Evolutionary conservation across 495 filamentous ascomycete species (phyloP).

Genomic region (Lophiotrema nucula): DNA sequence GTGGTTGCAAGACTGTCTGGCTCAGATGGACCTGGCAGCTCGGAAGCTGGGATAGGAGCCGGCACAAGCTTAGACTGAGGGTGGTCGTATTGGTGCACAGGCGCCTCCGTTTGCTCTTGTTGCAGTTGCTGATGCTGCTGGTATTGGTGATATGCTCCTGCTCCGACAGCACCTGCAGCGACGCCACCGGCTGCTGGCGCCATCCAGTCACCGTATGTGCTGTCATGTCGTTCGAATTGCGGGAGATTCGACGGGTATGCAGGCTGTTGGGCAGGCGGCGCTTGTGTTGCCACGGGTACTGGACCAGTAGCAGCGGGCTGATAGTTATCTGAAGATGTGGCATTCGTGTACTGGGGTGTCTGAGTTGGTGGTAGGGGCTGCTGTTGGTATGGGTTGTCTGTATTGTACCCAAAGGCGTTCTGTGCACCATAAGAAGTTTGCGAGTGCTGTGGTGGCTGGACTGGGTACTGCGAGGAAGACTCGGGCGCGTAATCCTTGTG

Average conservation of each 20-base stretch:
- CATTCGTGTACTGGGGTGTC: slow-evolving; percentile 13
- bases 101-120: too few species aligned
- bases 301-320: not conserved
- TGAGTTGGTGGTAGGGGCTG: not conserved
- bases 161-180: slow-evolving; percentile 33
- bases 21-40: not conserved
- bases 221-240: slow-evolving; percentile 27
- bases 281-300: not conserved
- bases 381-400: slow-evolving; percentile 13
- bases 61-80: not conserved
- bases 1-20: slow-evolving; percentile 25
- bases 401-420: slow-evolving; percentile 9
- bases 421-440: slow-evolving; percentile 1
- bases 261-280: not conserved
- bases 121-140: slow-evolving; percentile 18
- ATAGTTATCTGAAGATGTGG: slow-evolving; percentile 4
- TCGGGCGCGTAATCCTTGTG: too few species aligned
- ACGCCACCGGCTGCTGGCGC: slow-evolving; percentile 40
- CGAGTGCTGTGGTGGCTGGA: slow-evolving; percentile 7
- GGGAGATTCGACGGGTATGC: not conserved
- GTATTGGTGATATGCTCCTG: slow-evolving; percentile 30
- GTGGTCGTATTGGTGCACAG: not conserved
- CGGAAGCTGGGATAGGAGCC: not conserved
- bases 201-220: slow-evolving; percentile 43
- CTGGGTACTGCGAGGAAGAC: slow-evolving; percentile 9